Conservation (phyloP, 805 yeast genomes). For the Ogataea allantospora region DNA sequence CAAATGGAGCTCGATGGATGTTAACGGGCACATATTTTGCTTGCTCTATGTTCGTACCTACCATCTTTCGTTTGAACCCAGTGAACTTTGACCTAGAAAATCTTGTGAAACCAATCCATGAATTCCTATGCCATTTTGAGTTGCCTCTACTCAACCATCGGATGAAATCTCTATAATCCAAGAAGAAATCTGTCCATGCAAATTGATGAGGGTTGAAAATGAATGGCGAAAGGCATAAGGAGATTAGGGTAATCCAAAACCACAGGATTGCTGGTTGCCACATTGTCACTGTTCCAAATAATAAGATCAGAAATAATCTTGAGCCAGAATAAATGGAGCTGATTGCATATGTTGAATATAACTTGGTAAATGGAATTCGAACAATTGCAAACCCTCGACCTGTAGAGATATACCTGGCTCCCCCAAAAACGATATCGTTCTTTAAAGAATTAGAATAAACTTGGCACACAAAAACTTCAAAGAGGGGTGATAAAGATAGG, state of each 20-base stretch:
- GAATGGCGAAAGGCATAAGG: conserved; percentile 49
- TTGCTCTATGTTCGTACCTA: conserved; percentile 31
- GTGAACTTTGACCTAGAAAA: conserved; percentile 83
- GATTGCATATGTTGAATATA: conserved; percentile 75
- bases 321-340: conserved; percentile 79
- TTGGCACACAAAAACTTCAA: conserved; percentile 94
- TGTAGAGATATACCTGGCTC: conserved; percentile 87
- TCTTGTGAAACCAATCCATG: conserved; percentile 80
- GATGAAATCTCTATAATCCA: conserved; percentile 48
- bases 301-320: conserved; percentile 60
- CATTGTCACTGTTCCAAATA: conserved; percentile 76
- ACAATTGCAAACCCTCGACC: conserved; percentile 94
- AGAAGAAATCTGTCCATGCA: conserved; percentile 43
- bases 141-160: conserved; percentile 86
- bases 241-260: conserved; percentile 51
- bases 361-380: conserved; percentile 64
- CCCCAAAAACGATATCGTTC: conserved; percentile 81
- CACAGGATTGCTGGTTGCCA: conserved; percentile 73
- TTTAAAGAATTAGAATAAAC: conserved; percentile 78
- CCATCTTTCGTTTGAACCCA: conserved; percentile 76
- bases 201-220: conserved; percentile 56
- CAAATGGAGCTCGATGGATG: conserved; percentile 74
- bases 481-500: conserved; percentile 79
- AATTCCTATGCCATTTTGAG: conserved; percentile 57
- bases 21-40: conserved; percentile 36